Conservation (phyloP, 2,329 filamentous ascomycete species). For the Lizonia empirigonia region DNA sequence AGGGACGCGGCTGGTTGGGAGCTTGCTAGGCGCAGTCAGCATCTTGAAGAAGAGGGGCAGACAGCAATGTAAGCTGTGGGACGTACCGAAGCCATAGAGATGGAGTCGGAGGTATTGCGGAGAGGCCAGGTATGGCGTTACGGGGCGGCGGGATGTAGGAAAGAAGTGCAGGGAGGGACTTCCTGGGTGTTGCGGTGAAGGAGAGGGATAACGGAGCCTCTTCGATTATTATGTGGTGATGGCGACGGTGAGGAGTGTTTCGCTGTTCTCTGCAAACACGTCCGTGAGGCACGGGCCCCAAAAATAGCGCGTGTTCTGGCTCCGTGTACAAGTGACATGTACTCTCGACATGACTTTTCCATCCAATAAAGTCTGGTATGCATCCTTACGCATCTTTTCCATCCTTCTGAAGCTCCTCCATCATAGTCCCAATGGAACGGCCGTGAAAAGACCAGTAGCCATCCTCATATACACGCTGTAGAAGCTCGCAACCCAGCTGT, state of each 20-base stretch:
- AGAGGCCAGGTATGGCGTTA: constrained; percentile 28
- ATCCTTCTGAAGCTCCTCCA: constrained; percentile 7
- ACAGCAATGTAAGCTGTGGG: constrained; percentile 10
- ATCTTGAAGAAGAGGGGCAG: constrained; percentile 11
- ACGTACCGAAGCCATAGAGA: constrained; percentile 46
- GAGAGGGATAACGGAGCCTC: constrained; percentile 28
- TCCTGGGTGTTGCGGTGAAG: constrained; percentile 13
- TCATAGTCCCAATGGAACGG: background rate
- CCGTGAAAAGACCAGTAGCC: too few species aligned
- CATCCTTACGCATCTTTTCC: background rate
- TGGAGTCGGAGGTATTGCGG: constrained; percentile 30
- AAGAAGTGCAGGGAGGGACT: constrained; percentile 13
- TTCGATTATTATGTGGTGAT: constrained; percentile 29
- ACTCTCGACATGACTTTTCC: constrained; percentile 6
- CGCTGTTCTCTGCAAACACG: constrained; percentile 33
- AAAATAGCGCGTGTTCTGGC: constrained; percentile 27
- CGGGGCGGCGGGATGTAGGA: constrained; percentile 13
- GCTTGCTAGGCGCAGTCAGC: constrained; percentile 52
- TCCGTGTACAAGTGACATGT: constrained; percentile 24
- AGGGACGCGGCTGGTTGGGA: constrained; percentile 57
- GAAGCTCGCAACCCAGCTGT: constrained; percentile 1
- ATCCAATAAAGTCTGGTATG: background rate
- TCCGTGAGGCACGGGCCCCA: constrained; percentile 16
- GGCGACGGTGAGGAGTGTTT: constrained; percentile 32
- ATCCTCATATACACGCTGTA: background rate